Percentiles rank a stretch among this genome's conserved stretches.
Evolutionary conservation across 345 rosid genomes (phyloP).

Genomic region (Citrus sp.): DNA sequence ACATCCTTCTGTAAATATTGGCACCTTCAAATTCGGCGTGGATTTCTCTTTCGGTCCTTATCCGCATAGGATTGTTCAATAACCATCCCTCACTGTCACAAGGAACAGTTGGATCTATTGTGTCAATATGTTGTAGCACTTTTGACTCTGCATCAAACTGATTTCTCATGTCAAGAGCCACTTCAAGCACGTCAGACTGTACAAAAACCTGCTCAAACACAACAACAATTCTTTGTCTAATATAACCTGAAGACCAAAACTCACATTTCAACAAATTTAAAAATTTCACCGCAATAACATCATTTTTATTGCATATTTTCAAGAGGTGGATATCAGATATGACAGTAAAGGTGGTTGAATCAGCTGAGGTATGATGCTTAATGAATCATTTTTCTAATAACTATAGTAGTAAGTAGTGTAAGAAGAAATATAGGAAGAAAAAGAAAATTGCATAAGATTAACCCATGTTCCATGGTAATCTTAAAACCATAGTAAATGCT

Average conservation of each 20-base stretch:
- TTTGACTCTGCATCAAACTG: slow-evolving; percentile 55
- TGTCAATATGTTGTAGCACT: slow-evolving; percentile 45
- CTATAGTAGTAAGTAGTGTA: background rate
- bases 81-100: slow-evolving; percentile 74
- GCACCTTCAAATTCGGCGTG: slow-evolving; percentile 81
- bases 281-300: background rate
- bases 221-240: background rate
- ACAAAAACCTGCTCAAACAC: slow-evolving; percentile 58
- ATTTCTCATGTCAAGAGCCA: slow-evolving; percentile 79
- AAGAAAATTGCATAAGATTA: background rate
- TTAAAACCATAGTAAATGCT: background rate
- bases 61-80: slow-evolving; percentile 68
- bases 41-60: slow-evolving; percentile 88
- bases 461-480: background rate
- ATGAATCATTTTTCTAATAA: background rate
- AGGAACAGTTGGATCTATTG: slow-evolving; percentile 22
- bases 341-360: background rate
- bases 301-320: background rate
- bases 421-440: background rate
- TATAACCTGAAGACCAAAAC: background rate
- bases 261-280: background rate
- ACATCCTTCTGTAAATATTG: slow-evolving; percentile 73
- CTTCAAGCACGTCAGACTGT: slow-evolving; percentile 89
- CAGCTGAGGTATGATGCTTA: background rate
- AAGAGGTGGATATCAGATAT: too few species aligned